phyloP scores from a whole-genome alignment of 768 basidiomycete species.

The Trametes cingulata region DNA sequence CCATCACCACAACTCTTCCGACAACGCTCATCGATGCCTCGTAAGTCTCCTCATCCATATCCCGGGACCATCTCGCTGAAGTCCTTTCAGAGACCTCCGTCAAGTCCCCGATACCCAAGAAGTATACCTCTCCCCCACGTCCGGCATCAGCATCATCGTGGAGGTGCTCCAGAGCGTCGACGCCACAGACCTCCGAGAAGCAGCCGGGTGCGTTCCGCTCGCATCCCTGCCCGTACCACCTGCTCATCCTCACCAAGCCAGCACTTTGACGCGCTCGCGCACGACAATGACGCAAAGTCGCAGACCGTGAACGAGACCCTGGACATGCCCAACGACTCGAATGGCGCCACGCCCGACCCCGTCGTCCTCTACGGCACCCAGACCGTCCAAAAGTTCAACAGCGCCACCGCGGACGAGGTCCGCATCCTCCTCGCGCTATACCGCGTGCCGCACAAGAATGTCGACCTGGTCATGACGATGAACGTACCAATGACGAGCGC shows the following conservation, averaged over 20 bases:
- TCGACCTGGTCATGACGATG: slow-evolving; percentile 83
- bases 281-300: slow-evolving; percentile 79
- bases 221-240: not conserved
- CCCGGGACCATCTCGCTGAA: not conserved
- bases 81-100: slow-evolving; percentile 53
- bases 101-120: slow-evolving; percentile 96
- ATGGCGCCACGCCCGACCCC: slow-evolving; percentile 51
- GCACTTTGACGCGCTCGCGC: slow-evolving; percentile 87
- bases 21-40: slow-evolving; percentile 74
- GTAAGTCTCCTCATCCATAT: slow-evolving; percentile 50
- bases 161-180: slow-evolving; percentile 82
- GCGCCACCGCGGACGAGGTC: slow-evolving; percentile 59
- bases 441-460: slow-evolving; percentile 65
- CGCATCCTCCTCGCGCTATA: slow-evolving; percentile 80
- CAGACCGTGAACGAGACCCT: slow-evolving; percentile 45
- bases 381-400: slow-evolving; percentile 75
- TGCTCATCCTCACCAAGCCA: slow-evolving; percentile 53
- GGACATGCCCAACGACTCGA: slow-evolving; percentile 43
- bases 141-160: slow-evolving; percentile 73
- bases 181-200: slow-evolving; percentile 52
- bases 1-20: slow-evolving; percentile 66
- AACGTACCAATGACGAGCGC: slow-evolving; percentile 67
- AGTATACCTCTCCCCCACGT: slow-evolving; percentile 76
- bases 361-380: slow-evolving; percentile 72
- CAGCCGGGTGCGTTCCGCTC: slow-evolving; percentile 56